These are phyloP conservation scores for Coccomyxa sp. DNA, from an alignment of 139 green algal genomes.

Conservation along the genomic window DNA sequence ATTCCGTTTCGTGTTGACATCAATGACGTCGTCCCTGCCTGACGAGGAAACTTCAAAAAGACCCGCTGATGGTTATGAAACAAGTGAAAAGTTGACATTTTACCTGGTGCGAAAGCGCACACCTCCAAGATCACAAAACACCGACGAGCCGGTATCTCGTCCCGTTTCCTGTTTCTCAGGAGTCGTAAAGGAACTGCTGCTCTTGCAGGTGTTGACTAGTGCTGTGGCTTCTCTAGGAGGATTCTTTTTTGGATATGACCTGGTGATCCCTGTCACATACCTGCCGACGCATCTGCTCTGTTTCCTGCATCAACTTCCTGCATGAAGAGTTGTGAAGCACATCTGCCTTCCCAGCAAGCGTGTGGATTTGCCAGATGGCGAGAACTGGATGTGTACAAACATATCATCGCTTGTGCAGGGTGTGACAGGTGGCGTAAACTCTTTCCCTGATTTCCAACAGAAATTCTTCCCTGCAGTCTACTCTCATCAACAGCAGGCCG, in stretches of 20 bases:
- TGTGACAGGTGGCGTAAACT: constrained; percentile 43
- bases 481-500: background rate
- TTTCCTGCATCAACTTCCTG: background rate
- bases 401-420: background rate
- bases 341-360: no score
- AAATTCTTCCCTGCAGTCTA: constrained; percentile 45
- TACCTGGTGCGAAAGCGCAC: no score
- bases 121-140: no score
- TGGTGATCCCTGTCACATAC: background rate
- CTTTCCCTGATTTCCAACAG: constrained; percentile 29
- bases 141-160: no score
- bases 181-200: no score
- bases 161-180: no score
- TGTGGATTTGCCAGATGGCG: no score
- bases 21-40: no score
- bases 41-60: no score
- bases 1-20: no score
- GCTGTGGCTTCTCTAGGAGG: background rate
- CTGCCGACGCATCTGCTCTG: background rate
- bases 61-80: no score
- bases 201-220: constrained; percentile 3
- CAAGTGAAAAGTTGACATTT: no score
- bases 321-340: background rate
- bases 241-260: background rate
- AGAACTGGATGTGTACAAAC: background rate